Percentiles rank a stretch among this genome's conserved stretches.
Conservation (phyloP, 768 basidiomycete genomes). For the Panaeolus papilionaceus region DNA sequence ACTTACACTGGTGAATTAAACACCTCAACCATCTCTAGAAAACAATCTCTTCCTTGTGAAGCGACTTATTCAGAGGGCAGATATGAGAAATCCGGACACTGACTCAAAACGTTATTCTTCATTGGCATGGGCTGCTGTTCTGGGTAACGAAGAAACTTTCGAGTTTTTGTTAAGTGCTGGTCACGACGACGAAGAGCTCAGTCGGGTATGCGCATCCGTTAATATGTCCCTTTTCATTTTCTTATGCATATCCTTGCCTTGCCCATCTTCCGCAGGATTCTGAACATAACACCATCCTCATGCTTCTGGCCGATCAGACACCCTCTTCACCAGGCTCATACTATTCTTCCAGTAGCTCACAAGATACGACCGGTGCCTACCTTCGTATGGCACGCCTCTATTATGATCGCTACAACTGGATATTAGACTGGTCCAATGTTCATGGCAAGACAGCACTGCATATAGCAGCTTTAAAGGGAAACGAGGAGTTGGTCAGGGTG, state of each 20-base stretch:
- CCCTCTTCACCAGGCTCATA: conserved; percentile 56
- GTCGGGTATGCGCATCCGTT: conserved; percentile 63
- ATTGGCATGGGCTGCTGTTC: conserved; percentile 88
- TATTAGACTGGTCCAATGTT: conserved; percentile 91
- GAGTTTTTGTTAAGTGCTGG: conserved; percentile 86
- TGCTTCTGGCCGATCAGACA: conserved; percentile 87
- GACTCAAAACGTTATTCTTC: conserved; percentile 80
- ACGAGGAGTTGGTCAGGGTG: conserved; percentile 88
- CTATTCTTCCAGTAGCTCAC: conserved; percentile 50
- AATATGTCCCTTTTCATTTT: conserved; percentile 11
- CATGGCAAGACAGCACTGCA: conserved; percentile 93
- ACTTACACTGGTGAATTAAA: conserved; percentile 3
- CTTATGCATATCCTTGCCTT: conserved; percentile 9
- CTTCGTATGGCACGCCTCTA: conserved; percentile 89
- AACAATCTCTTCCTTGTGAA: conserved; percentile 94
- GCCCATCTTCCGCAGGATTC: conserved; percentile 65
- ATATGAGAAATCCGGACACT: conserved; percentile 91
- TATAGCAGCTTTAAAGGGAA: conserved; percentile 86
- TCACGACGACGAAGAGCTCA: conserved; percentile 94
- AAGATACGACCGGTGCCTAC: conserved; percentile 73
- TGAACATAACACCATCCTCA: conserved; percentile 92
- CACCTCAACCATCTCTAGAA: conserved; percentile 53
- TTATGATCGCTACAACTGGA: conserved; percentile 84
- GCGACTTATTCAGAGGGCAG: conserved; percentile 83
- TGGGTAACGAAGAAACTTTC: conserved; percentile 91